Conservation (phyloP, 2,329 filamentous ascomycete species). For the Fusarium anguioides region DNA sequence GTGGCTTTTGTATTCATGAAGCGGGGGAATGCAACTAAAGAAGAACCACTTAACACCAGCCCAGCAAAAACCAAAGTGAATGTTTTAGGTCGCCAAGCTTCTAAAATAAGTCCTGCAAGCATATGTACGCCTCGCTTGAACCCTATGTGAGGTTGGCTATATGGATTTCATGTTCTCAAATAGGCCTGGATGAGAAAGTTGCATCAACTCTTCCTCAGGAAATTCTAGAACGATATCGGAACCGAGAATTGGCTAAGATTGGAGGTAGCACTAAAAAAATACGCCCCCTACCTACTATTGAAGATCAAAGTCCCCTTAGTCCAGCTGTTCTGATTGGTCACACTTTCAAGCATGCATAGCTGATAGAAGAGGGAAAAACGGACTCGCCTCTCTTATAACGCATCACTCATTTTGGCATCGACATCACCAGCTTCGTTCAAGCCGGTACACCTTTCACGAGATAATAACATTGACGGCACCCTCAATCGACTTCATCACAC, state of each 20-base stretch:
- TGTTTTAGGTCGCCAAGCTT: too few species aligned
- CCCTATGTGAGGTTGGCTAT: too few species aligned
- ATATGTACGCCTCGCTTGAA: too few species aligned
- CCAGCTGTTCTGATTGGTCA: conserved; percentile 36
- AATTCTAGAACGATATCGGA: conserved; percentile 5
- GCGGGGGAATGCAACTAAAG: conserved; percentile 14
- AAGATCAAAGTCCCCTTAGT: conserved; percentile 10
- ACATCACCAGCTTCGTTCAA: conserved; percentile 18
- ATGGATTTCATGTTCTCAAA: too few species aligned
- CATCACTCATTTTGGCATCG: conserved; percentile 19
- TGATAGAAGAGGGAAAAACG: conserved; percentile 38
- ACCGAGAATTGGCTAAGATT: conserved; percentile 37
- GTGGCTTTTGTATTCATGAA: conserved; percentile 16
- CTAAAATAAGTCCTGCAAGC: too few species aligned
- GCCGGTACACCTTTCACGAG: not conserved
- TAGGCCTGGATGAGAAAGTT: not conserved
- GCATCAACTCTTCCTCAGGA: not conserved
- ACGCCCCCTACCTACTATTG: too few species aligned
- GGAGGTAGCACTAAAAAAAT: not conserved
- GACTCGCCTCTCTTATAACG: conserved; percentile 28
- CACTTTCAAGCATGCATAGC: conserved; percentile 9
- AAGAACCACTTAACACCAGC: too few species aligned
- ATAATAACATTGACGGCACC: not conserved
- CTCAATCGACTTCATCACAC: not conserved
- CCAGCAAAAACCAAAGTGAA: not conserved